These are phyloP conservation scores for Avena atlantica DNA, from an alignment of 176 grass and related monocot species.

Conservation along the genomic window DNA sequence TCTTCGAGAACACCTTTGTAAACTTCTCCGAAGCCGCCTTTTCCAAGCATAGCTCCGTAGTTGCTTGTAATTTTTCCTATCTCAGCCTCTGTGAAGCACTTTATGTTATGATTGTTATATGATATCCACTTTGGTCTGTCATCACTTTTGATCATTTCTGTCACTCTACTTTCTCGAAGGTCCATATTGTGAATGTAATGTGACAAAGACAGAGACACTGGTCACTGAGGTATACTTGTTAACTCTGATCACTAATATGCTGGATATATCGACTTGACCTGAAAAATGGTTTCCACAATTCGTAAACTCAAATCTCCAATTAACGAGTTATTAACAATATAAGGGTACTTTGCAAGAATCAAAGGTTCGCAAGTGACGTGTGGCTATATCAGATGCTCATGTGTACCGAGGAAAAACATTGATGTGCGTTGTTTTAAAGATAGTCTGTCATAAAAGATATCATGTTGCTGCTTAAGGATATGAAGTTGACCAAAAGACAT, in stretches of 20 bases:
- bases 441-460: no score
- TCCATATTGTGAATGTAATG: background rate
- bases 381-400: background rate
- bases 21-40: slow-evolving; percentile 15
- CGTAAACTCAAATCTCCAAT: background rate
- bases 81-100: background rate
- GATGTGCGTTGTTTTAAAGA: no score
- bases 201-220: background rate
- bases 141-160: background rate
- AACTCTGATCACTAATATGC: background rate
- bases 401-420: no score
- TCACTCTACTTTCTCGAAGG: background rate
- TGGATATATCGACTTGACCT: background rate
- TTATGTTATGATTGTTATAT: background rate
- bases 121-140: background rate
- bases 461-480: no score
- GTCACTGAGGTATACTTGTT: background rate
- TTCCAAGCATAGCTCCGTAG: background rate
- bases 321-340: background rate
- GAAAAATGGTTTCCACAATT: background rate
- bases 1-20: background rate
- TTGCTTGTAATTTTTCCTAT: slow-evolving; percentile 20
- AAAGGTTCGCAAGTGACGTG: background rate
- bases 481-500: no score
- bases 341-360: background rate